A percentile compares a stretch with the other conserved stretches of the same genome.
Conservation (phyloP, 352 stramenopile genomes). For the Phytopythium mirpurense region DNA sequence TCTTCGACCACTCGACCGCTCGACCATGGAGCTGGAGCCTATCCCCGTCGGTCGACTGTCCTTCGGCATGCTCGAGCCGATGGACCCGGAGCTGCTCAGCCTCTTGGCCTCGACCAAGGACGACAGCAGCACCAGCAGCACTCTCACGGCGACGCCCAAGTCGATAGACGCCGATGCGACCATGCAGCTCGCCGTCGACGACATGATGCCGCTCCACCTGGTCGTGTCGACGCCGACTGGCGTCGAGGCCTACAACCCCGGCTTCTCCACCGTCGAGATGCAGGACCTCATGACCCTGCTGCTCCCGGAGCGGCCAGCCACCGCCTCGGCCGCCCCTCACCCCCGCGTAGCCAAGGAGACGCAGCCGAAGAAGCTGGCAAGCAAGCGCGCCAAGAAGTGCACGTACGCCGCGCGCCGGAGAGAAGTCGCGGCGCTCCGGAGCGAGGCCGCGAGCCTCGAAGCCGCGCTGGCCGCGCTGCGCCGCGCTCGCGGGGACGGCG, state of each 20-base stretch:
- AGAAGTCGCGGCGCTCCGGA: conserved; percentile 38
- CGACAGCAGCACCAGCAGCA: conserved; percentile 5
- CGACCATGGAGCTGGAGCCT: conserved; percentile 5
- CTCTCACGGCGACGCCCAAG: conserved; percentile 7
- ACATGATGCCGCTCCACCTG: conserved; percentile 28
- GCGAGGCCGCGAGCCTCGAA: conserved; percentile 29
- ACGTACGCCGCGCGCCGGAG: conserved; percentile 52
- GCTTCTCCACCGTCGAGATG: conserved; percentile 30
- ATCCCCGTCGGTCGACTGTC: background rate
- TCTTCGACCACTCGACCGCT: background rate
- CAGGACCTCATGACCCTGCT: conserved; percentile 33
- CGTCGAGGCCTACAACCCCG: conserved; percentile 26
- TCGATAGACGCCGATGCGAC: conserved; percentile 8
- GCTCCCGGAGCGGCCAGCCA: conserved; percentile 11
- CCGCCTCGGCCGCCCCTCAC: conserved; percentile 11
- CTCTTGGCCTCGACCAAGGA: conserved; percentile 25
- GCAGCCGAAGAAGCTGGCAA: conserved; percentile 21
- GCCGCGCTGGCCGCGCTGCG: conserved; percentile 27
- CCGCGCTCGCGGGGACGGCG: conserved; percentile 8
- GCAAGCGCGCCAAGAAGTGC: conserved; percentile 48
- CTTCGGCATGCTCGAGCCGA: conserved; percentile 14
- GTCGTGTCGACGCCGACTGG: conserved; percentile 24
- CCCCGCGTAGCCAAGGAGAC: background rate
- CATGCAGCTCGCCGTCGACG: conserved; percentile 11
- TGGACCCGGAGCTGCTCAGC: conserved; percentile 27